phyloP scores from a whole-genome alignment of 2,329 filamentous ascomycete species.

The Botryosphaeria dothidea region DNA sequence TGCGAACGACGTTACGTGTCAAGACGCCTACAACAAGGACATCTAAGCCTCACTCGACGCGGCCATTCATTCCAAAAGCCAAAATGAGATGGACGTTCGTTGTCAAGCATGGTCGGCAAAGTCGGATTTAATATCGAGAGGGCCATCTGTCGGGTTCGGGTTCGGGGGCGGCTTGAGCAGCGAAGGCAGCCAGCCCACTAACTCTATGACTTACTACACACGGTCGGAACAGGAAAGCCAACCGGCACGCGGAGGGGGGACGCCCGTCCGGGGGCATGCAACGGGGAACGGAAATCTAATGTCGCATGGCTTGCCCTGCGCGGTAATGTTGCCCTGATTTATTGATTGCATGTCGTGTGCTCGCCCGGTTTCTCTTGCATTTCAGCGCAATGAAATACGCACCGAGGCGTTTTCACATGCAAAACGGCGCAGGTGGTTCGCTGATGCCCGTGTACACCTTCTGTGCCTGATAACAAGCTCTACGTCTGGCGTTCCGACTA shows the following conservation, averaged over 20 bases:
- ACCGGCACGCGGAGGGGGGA: neutral
- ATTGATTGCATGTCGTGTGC: neutral
- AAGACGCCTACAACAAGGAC: neutral
- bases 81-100: neutral
- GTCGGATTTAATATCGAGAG: neutral
- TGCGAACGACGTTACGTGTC: conserved; percentile 15
- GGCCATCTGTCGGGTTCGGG: neutral
- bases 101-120: neutral
- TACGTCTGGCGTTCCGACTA: neutral
- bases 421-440: neutral
- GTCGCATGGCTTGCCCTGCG: conserved; percentile 1
- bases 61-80: neutral
- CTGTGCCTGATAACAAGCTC: neutral
- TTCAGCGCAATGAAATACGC: neutral
- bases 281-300: conserved; percentile 4
- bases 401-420: conserved; percentile 6
- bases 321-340: neutral
- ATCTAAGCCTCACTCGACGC: conserved; percentile 6
- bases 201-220: neutral
- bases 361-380: neutral
- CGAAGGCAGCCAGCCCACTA: too few species aligned
- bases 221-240: conserved; percentile 1
- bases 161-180: neutral
- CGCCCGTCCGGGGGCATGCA: neutral
- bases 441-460: neutral